Evolutionary conservation across 371 early-diverging fungal species (phyloP), one percentile per base, ranked within the genome.

Genomic region (Lichtheimia corymbifera): DNA sequence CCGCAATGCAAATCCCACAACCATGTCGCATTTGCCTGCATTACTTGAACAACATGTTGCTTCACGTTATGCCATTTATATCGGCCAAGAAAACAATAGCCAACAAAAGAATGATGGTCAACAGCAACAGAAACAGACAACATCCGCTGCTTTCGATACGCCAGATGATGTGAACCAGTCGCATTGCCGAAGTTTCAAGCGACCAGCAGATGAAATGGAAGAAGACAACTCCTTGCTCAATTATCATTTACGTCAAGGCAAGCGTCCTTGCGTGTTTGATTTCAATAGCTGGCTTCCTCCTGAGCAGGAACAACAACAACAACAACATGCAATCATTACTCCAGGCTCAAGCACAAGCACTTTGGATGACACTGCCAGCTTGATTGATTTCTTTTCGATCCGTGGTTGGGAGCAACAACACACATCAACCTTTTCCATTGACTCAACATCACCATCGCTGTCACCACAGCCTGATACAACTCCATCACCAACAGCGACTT

Each of bases 231-330:
- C 47, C 14, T 22, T 22, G 47, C 47, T 47, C 47, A 22, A 18
- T 47, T 22, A 47, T 5, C 47, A 47, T 7, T 22, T 47, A n/a
- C 47, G 47, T 9, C 47, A n/a, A 22, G 22, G 47, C 47, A 47
- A 47, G 17, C 47, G 47, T 47, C 18, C 22, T 47, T 53, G 47
- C 11, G 22, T 50, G 17, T 54, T 54, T 54, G 61, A 61, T 47
- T 54, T 61, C 35, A 53, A 53, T 54, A 53, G 61, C 7, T 61
- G 61, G 61, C 30, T 61, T 13, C 54, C 55, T 53, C 61, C 61
- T n/a, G 61, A 61, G 55, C 44, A 45, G 47, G 40, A 54, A 41
- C 59, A 59, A 52, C 35, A 35, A 50, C 22, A 50, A 17, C 51
- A 41, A 41, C 54, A 22, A 22, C 22, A 22, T 2, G 22, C 53